Evolutionary conservation across 495 filamentous ascomycete species (phyloP).

Genomic region (Hypomontagnella submonticulosa): DNA sequence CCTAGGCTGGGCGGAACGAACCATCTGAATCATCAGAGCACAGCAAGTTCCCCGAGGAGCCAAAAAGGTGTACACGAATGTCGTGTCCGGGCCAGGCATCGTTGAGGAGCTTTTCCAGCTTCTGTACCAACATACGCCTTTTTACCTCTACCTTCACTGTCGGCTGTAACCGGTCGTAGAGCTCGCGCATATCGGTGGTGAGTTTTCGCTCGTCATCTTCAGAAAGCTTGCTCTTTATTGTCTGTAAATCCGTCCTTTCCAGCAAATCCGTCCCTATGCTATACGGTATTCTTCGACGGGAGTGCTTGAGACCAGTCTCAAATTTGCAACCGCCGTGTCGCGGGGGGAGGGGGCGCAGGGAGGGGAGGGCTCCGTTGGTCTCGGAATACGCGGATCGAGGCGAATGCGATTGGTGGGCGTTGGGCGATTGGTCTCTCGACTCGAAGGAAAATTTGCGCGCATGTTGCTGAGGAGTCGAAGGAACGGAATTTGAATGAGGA

Average conservation of each 20-base stretch:
- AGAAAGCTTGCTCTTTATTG: constrained; percentile 70
- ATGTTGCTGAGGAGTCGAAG: constrained; percentile 92
- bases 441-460: constrained; percentile 83
- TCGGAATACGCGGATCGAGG: constrained; percentile 93
- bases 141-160: constrained; percentile 80
- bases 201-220: constrained; percentile 81
- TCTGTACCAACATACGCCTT: constrained; percentile 78
- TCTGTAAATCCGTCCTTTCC: constrained; percentile 72
- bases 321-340: constrained; percentile 76
- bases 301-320: constrained; percentile 68
- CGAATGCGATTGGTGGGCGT: constrained; percentile 77
- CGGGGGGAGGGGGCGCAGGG: constrained; percentile 66
- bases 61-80: constrained; percentile 93
- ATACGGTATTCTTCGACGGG: constrained; percentile 86
- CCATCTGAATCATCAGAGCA: constrained; percentile 98
- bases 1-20: constrained; percentile 56
- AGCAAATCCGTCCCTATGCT: constrained; percentile 80
- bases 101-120: constrained; percentile 87
- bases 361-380: constrained; percentile 75
- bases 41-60: constrained; percentile 93
- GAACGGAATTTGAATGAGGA: constrained; percentile 86
- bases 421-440: constrained; percentile 88
- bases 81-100: constrained; percentile 90
- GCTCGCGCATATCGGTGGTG: constrained; percentile 79
- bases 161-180: constrained; percentile 88